These are phyloP conservation scores for Pouteria glomerata DNA, from an alignment of 148 eudicot genomes.

Conservation along the genomic window DNA sequence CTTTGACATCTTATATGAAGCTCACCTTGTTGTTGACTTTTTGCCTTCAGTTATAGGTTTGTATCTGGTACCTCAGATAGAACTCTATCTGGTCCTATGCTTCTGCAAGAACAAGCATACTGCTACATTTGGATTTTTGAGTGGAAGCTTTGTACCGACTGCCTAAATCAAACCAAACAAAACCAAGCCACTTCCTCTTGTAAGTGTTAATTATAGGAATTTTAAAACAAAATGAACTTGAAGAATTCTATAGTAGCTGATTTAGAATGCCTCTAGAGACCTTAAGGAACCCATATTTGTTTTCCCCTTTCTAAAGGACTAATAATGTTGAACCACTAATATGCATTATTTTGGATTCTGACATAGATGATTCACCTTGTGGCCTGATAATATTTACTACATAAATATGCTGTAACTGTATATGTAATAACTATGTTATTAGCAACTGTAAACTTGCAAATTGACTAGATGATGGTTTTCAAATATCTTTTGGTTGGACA, in stretches of 20 bases:
- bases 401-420: too few relatives aligned
- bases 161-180: slow-evolving; percentile 29
- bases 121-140: slow-evolving; percentile 41
- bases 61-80: slow-evolving; percentile 24
- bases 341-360: not conserved
- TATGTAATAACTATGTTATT: too few relatives aligned
- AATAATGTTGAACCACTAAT: slow-evolving; percentile 4
- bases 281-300: not conserved
- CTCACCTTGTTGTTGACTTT: not conserved
- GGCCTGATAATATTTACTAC: too few relatives aligned
- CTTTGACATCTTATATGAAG: not conserved
- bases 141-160: slow-evolving; percentile 56
- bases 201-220: not conserved
- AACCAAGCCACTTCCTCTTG: slow-evolving; percentile 29
- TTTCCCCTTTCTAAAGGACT: not conserved
- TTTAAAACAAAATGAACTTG: not conserved
- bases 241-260: not conserved
- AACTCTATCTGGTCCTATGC: slow-evolving; percentile 33
- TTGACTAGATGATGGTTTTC: too few relatives aligned
- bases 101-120: slow-evolving; percentile 69
- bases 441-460: too few relatives aligned
- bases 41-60: slow-evolving; percentile 29
- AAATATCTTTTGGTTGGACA: not conserved
- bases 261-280: not conserved
- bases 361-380: too few relatives aligned